Conservation (phyloP, 768 basidiomycete species). For the Mycena epipterygia region DNA sequence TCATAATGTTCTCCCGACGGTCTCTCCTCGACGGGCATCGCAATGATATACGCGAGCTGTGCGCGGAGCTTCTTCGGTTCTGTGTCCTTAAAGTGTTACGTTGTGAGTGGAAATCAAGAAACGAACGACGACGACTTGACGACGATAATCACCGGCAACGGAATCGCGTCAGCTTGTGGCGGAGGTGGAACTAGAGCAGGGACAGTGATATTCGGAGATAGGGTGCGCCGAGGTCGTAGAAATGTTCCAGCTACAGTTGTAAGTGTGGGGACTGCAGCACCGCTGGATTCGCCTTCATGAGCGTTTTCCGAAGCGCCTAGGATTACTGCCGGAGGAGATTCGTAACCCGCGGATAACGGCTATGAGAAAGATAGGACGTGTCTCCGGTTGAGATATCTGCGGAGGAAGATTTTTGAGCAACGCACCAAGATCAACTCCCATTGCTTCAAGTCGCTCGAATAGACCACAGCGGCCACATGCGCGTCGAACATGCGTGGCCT, state of each 20-base stretch:
- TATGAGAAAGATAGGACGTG: background rate
- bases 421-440: conserved; percentile 3
- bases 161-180: background rate
- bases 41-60: background rate
- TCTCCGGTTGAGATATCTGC: background rate
- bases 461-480: background rate
- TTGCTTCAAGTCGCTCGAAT: background rate
- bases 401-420: background rate
- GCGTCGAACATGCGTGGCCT: conserved; percentile 1
- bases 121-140: too few species aligned
- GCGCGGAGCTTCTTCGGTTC: background rate
- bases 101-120: background rate
- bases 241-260: background rate
- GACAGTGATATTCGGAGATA: background rate
- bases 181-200: background rate
- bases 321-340: background rate
- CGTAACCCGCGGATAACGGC: background rate
- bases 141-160: background rate
- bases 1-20: background rate
- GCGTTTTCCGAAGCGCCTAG: background rate
- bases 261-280: background rate
- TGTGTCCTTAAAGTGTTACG: background rate
- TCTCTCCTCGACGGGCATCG: background rate
- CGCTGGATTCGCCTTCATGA: too few species aligned
- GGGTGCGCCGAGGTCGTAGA: background rate